Evolutionary conservation across 83 land plant genomes (phyloP), one percentile per base, ranked within the genome.

Genomic region (Larix sibirica): DNA sequence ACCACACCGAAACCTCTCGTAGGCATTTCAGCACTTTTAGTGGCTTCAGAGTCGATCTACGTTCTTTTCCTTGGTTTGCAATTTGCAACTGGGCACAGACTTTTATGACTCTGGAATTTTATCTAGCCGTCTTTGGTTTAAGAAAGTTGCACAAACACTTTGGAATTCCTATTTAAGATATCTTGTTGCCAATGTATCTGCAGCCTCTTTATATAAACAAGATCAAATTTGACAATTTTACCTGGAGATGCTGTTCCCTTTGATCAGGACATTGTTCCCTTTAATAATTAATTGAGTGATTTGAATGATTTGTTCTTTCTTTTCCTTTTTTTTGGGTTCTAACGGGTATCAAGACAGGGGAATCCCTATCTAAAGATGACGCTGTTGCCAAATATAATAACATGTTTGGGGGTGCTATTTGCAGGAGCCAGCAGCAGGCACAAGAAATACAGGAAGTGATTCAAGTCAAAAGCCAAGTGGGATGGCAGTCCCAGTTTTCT

Each of bases 401-500:
- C 78, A 3, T n/a, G 17, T 75, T 50, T 47, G 78, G 60, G 50
- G 18, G 31, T 7, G 12, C 54, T 75, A n/a, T 71, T 50, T 75
- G 28, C 78, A 75, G 78, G 78, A 56, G 24, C 24, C 78, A 75
- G 42, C 16, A 54, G 26, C 59, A 75, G 33, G 78, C 59, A 50
- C 13, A 24, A 75, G 59, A 33, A 75, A 50, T 17, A 28, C 78
- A 75, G 78, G 23, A 50, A 75, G 54, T 75, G 60, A 75, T 75
- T 42, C 78, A 4, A 50, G 28, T 50, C 78, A 50, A 24, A 75
- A 50, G 78, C 10, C 78, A 75, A 75, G 78, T 28, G 50, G 78
- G 78, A 50, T 75, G 78, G 28, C 54, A 75, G 58, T 58, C 16
- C 78, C 78, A 13, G 78, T 75, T 75, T 75, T 75, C 78, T 23